These are phyloP conservation scores for Chrysanthemum seticuspe DNA, from an alignment of 129 eudicot species.

Conservation along the genomic window DNA sequence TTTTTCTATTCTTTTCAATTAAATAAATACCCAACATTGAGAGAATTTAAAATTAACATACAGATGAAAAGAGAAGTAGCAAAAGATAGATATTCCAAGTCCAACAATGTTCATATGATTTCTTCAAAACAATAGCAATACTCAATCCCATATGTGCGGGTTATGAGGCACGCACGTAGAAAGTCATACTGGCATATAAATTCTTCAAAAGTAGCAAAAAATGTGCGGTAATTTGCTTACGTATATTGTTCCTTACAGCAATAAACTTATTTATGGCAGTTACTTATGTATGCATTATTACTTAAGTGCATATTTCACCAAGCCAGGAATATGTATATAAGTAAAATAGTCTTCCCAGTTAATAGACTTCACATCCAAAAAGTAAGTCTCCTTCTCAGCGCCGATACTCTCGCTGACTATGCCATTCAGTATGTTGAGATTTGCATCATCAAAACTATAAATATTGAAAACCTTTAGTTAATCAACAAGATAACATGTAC, in stretches of 20 bases:
- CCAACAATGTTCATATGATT: too few species aligned
- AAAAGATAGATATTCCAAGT: too few species aligned
- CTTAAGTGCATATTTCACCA: conserved; percentile 22
- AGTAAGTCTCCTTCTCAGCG: conserved; percentile 25
- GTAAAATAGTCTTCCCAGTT: conserved; percentile 36
- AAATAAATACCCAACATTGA: too few species aligned
- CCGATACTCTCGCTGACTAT: neutral
- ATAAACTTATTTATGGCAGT: neutral
- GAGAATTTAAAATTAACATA: too few species aligned
- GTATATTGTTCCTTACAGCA: neutral
- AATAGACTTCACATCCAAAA: conserved; percentile 21
- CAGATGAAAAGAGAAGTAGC: too few species aligned
- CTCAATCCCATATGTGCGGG: too few species aligned
- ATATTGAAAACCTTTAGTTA: neutral
- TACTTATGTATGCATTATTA: neutral
- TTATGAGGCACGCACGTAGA: too few species aligned
- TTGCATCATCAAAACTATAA: conserved; percentile 27
- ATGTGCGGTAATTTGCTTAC: neutral
- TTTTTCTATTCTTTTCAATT: too few species aligned
- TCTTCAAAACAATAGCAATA: too few species aligned
- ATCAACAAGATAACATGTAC: too few species aligned
- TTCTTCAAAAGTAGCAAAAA: too few species aligned
- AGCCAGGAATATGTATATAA: conserved; percentile 39
- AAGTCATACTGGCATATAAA: too few species aligned
- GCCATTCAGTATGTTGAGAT: conserved; percentile 15